These are phyloP conservation scores for Hibiscus mutabilis DNA, from an alignment of 345 rosid species.

Conservation along the genomic window DNA sequence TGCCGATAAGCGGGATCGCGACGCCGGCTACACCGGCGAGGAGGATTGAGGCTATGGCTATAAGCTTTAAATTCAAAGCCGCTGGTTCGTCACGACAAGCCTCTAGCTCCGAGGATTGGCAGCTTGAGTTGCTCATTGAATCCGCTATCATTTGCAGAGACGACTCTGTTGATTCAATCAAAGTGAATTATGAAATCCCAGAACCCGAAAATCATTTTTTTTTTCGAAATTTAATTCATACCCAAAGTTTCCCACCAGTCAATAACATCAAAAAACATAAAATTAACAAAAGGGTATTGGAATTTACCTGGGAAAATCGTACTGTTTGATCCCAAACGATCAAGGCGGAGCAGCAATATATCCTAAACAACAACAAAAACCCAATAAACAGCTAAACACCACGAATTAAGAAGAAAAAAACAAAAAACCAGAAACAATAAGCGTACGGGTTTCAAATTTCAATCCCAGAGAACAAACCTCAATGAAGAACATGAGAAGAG, in stretches of 20 bases:
- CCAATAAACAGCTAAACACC: not conserved
- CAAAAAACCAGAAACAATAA: not conserved
- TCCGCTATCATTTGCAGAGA: slow-evolving; percentile 7
- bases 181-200: slow-evolving; percentile 3
- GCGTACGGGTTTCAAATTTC: not conserved
- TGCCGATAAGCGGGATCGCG: slow-evolving; percentile 65
- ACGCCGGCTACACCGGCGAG: slow-evolving; percentile 55
- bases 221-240: not conserved
- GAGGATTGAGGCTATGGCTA: slow-evolving; percentile 72
- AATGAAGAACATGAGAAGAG: not conserved
- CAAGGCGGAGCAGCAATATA: not conserved
- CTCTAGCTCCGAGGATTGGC: slow-evolving; percentile 40
- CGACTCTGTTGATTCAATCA: slow-evolving; percentile 12
- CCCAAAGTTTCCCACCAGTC: not conserved
- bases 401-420: not conserved
- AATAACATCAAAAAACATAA: not conserved
- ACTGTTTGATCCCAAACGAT: slow-evolving; percentile 10
- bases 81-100: slow-evolving; percentile 56
- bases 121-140: slow-evolving; percentile 31
- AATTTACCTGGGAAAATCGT: slow-evolving; percentile 4
- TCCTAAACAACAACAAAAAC: not conserved
- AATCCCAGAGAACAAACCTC: slow-evolving; percentile 1
- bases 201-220: not conserved
- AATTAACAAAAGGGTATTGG: not conserved
- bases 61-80: slow-evolving; percentile 53